Base-by-base conservation (phyloP, 116 monocot species). In the Posidonia oceanica region DNA sequence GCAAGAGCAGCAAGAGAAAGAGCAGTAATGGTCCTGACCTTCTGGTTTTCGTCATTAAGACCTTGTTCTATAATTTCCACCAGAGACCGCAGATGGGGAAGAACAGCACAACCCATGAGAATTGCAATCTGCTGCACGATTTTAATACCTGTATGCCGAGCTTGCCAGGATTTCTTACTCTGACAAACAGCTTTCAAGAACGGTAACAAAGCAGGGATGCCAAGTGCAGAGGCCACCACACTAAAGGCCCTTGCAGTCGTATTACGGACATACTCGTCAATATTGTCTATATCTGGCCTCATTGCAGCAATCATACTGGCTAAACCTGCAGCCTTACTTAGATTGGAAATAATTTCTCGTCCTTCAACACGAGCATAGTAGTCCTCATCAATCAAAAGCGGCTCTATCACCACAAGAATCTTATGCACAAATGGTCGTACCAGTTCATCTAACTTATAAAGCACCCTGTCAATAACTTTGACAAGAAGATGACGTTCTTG, bases 91-190 rank as follows among this genome's bases (percentile, higher is more conserved):
- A 94, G 74, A 70, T 94, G 93, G 0, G 93, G 93, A 67, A 94
- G 83, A 41, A 94, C 93, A 17, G 93, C 93, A 83, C 93, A 94
- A 17, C 93, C 93, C 93, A 94, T 94, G 3, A 94, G 87, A 80
- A 94, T 94, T 20, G 93, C 93, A 74, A 94, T 94, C 74, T 89
- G 93, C 67, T 94, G 93, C 52, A 85, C 82, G 69, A 89, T 94
- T 73, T 94, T 94, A 11, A 89, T 94, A 73, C 93, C 93, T 52
- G 93, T 94, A 48, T 94, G 93, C 62, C 93, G 71, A 36, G 93
- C 93, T 72, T 94, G 93, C 93, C 93, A 94, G 1, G 89, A 89
- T 76, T 94, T 94, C 82, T 94, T 94, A 79, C 93, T 94, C 75
- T 94, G 93, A 76, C 89, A 94, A 71, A 94, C 93, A 77, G 93